phyloP scores from a whole-genome alignment of 2,329 filamentous ascomycete species.

The Corniculantispora saksenae region DNA sequence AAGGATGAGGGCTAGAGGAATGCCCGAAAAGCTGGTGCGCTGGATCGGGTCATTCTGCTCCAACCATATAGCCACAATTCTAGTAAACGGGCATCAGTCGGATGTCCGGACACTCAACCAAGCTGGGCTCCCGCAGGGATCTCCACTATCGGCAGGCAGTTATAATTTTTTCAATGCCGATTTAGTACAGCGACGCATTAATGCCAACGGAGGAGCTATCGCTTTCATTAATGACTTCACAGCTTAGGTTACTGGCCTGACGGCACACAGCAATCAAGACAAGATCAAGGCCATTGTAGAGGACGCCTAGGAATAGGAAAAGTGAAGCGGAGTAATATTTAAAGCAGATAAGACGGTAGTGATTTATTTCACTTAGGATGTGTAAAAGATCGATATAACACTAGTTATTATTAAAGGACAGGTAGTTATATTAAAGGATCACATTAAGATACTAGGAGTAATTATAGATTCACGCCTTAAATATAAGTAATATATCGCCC shows the following conservation, averaged over 20 bases:
- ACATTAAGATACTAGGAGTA: slow-evolving; percentile 14
- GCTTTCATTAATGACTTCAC: slow-evolving; percentile 23
- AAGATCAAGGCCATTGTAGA: slow-evolving; percentile 28
- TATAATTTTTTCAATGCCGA: slow-evolving; percentile 40
- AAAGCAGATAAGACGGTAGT: slow-evolving; percentile 29
- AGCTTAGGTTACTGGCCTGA: slow-evolving; percentile 22
- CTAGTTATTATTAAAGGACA: slow-evolving; percentile 7
- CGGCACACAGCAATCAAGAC: slow-evolving; percentile 21
- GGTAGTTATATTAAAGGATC: background rate
- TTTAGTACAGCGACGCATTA: slow-evolving; percentile 34
- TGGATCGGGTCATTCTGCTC: slow-evolving; percentile 31
- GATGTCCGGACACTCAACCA: slow-evolving; percentile 22
- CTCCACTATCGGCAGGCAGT: slow-evolving; percentile 36
- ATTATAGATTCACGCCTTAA: slow-evolving; percentile 25
- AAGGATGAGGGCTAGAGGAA: slow-evolving; percentile 25
- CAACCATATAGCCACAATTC: slow-evolving; percentile 25
- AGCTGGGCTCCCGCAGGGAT: slow-evolving; percentile 33
- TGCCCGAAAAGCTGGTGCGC: slow-evolving; percentile 22
- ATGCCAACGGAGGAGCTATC: slow-evolving; percentile 17
- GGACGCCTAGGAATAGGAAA: slow-evolving; percentile 25
- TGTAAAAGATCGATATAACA: background rate
- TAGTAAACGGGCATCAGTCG: slow-evolving; percentile 25
- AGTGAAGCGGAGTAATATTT: slow-evolving; percentile 29
- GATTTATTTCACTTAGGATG: slow-evolving; percentile 21
- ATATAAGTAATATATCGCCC: slow-evolving; percentile 21